A percentile compares a stretch with the other conserved stretches of the same genome.
Evolutionary conservation across 192 early-diverging fungal genomes (phyloP).

Genomic region (Gonapodya prolifera): DNA sequence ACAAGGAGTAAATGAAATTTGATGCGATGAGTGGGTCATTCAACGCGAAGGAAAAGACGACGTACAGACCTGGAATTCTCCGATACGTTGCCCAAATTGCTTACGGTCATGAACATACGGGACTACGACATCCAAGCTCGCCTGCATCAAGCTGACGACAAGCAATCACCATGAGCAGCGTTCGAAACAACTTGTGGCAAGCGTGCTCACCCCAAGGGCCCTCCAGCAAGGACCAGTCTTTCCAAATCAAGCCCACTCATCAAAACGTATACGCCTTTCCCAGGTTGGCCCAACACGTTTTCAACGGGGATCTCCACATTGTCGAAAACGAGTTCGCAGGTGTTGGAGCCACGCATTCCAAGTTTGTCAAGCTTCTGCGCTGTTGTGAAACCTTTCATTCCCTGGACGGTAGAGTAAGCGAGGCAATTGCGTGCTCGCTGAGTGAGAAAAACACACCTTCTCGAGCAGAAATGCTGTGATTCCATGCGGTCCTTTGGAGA

Average conservation of each 20-base stretch:
- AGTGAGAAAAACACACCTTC: constrained; percentile 28
- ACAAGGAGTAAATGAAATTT: background rate
- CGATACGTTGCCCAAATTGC: constrained; percentile 77
- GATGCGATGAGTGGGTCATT: background rate
- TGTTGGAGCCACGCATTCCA: constrained; percentile 93
- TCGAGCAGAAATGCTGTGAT: constrained; percentile 95
- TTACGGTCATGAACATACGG: constrained; percentile 78
- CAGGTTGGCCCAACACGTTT: constrained; percentile 74
- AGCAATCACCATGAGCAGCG: background rate
- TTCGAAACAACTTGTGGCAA: background rate
- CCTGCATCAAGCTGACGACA: constrained; percentile 65
- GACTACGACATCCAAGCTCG: constrained; percentile 62
- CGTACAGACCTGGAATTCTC: constrained; percentile 55
- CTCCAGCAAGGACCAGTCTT: constrained; percentile 78
- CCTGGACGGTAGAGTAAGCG: constrained; percentile 16
- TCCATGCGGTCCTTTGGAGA: constrained; percentile 62
- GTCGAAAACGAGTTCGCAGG: constrained; percentile 89
- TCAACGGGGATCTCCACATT: constrained; percentile 79
- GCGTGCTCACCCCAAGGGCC: constrained; percentile 57
- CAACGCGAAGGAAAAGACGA: background rate
- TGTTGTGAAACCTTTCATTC: constrained; percentile 70
- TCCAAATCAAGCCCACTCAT: constrained; percentile 92
- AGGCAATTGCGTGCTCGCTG: background rate
- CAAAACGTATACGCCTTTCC: constrained; percentile 83
- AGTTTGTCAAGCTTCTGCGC: constrained; percentile 87